Evolutionary conservation across 2,329 filamentous ascomycete species (phyloP).

Genomic region (Venturia oleaginea): DNA sequence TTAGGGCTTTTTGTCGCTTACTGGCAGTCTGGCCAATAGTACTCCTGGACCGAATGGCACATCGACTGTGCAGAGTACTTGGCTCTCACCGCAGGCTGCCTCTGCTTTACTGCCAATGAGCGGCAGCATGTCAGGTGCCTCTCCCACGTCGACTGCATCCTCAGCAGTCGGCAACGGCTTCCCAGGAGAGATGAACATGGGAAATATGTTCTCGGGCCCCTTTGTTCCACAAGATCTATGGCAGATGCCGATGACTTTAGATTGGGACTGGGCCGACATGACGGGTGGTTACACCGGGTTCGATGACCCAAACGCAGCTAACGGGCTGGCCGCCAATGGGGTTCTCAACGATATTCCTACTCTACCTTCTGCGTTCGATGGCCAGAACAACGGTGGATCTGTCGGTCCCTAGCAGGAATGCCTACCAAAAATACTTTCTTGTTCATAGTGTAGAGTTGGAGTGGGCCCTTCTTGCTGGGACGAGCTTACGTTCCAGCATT

Average conservation of each 20-base stretch:
- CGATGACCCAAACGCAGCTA: background rate
- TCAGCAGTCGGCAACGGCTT: background rate
- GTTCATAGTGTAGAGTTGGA: background rate
- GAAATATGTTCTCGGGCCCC: constrained; percentile 61
- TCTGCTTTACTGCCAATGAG: background rate
- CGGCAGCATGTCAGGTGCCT: background rate
- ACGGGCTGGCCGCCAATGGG: constrained; percentile 6
- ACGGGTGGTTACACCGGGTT: constrained; percentile 14
- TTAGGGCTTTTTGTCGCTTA: background rate
- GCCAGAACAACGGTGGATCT: background rate
- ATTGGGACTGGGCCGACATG: constrained; percentile 69
- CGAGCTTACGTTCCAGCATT: background rate
- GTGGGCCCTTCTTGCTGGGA: background rate
- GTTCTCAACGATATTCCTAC: constrained; percentile 8
- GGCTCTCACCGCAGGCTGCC: constrained; percentile 1
- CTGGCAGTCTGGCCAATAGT: background rate
- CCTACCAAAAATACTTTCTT: background rate
- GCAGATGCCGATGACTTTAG: constrained; percentile 90
- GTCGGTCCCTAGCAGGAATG: background rate
- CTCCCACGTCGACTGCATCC: constrained; percentile 2
- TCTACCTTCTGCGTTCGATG: background rate
- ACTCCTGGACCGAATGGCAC: background rate
- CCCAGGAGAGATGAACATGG: constrained; percentile 20
- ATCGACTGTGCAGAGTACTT: background rate
- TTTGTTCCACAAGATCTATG: constrained; percentile 89